Evolutionary conservation across 257 asterid species (phyloP).

Genomic region (Nicotiana sylvestris): DNA sequence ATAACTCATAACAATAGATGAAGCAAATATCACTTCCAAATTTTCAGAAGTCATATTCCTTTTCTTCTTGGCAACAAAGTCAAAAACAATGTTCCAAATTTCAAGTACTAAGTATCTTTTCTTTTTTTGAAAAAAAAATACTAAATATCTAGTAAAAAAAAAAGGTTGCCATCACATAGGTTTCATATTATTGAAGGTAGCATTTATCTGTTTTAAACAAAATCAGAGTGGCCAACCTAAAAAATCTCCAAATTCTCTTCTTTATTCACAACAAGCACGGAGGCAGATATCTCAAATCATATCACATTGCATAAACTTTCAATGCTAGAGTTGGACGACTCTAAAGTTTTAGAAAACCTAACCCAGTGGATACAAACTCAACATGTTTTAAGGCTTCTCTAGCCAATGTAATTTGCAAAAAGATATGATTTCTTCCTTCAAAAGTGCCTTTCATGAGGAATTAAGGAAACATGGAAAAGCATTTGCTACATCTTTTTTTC

Average conservation of each 20-base stretch:
- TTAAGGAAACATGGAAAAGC: conserved; percentile 1
- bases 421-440: neutral
- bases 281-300: neutral
- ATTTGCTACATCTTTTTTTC: neutral
- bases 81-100: neutral
- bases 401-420: neutral
- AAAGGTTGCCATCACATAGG: neutral
- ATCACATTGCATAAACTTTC: neutral
- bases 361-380: neutral
- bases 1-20: neutral
- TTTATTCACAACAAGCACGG: neutral
- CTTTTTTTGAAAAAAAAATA: neutral
- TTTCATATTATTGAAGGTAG: conserved; percentile 5
- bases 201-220: neutral
- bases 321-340: neutral
- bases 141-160: neutral
- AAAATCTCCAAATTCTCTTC: neutral
- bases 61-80: neutral
- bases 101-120: neutral
- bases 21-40: neutral
- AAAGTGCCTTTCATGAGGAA: neutral
- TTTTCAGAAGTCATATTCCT: too few species aligned
- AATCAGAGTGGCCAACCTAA: neutral
- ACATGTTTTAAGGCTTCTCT: neutral
- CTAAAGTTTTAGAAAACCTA: neutral